Conservation (phyloP, 108 stramenopile genomes). For the Craspedostauros australis region DNA sequence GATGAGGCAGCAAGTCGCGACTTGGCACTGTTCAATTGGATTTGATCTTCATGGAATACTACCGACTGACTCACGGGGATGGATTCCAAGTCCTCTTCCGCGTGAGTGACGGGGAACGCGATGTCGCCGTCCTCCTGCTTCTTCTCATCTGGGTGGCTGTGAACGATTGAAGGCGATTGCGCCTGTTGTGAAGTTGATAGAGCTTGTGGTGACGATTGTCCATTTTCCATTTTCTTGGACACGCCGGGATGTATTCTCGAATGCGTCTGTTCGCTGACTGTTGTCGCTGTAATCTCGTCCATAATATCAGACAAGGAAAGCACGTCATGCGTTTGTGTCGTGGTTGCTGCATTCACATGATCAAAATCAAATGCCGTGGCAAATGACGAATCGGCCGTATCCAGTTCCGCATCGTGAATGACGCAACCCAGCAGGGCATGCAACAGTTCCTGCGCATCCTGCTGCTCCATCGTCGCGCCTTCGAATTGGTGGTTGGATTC, state of each 20-base stretch:
- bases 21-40: too few species aligned
- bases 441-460: conserved; percentile 82
- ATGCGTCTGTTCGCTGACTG: not conserved
- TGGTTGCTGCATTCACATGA: not conserved
- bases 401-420: conserved; percentile 19
- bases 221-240: too few species aligned
- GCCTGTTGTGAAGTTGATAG: not conserved
- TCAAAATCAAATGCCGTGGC: not conserved
- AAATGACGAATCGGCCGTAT: conserved; percentile 2
- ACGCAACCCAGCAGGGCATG: conserved; percentile 61
- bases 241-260: not conserved
- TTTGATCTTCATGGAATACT: too few species aligned
- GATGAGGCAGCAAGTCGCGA: too few species aligned
- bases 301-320: too few species aligned
- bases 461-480: conserved; percentile 47
- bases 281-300: not conserved
- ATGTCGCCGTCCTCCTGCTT: conserved; percentile 32
- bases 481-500: conserved; percentile 47
- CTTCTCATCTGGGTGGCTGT: conserved; percentile 30
- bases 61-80: too few species aligned
- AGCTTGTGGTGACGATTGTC: too few species aligned
- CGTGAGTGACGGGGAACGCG: not conserved
- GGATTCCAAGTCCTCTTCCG: too few species aligned
- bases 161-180: too few species aligned
- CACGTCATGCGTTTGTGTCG: not conserved